Base-by-base conservation (phyloP, 345 rosid species). In the Eucalyptus regnans region DNA sequence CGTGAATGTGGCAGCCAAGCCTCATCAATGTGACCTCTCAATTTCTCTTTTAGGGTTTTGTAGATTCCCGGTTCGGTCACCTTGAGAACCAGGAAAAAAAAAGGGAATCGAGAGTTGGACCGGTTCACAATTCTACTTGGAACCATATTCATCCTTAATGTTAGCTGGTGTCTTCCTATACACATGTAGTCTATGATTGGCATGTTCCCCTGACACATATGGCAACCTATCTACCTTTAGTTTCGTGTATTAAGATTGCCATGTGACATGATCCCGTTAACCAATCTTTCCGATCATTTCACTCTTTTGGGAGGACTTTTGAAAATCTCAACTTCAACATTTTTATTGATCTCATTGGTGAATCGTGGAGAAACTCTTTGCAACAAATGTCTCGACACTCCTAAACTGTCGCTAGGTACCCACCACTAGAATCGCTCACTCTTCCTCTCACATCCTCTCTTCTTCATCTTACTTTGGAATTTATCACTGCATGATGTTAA, bases 71-170 rank as follows among this genome's bases (percentile, higher is more conserved):
- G 4, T 62, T 6, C 2, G 0, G 68, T 62, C 15, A 29, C 68
- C 68, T 62, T 0, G 33, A 27, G 2, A 62, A 62, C 8, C 16
- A 0, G n/a, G 68, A 9, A 12, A 27, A 56, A 62, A 62, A 12
- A 5, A 62, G 2, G 68, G 4, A 62, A 62, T 29, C 2, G 17
- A 29, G 31, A 62, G n/a, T 29, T 6, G 3, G 31, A 29, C 7
- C 0, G 0, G 8, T 23, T 56, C 29, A 22, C 6, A 0, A 0
- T 56, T 56, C 3, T 56, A 56, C 29, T 9, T 56, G 62, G 3
- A 56, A 23, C 12, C 13, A 23, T 56, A 23, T 0, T 56, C 62
- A 56, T 10, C 66, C 15, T 12, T 12, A 12, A 60, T 6, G 15
- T 27, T 5, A 0, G 31, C 15, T 27, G 1, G n/a, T 27, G 31